Evolutionary conservation across 2,329 filamentous ascomycete species (phyloP).

Genomic region (Alternaria sp.): DNA sequence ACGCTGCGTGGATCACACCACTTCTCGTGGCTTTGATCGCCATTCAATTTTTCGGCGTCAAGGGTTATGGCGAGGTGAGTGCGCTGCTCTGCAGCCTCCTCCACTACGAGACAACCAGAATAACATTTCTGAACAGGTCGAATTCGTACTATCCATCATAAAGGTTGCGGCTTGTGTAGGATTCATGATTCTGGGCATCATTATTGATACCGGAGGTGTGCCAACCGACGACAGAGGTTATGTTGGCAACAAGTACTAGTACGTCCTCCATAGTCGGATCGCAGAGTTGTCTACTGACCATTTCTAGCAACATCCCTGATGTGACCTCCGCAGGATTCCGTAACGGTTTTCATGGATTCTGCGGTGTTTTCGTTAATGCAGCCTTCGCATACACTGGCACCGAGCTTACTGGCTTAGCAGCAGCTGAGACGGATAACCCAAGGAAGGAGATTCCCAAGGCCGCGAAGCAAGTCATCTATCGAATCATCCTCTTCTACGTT

Average conservation of each 20-base stretch:
- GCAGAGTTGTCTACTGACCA: background rate
- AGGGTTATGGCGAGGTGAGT: conserved; percentile 51
- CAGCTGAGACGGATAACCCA: conserved; percentile 64
- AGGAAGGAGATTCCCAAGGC: conserved; percentile 55
- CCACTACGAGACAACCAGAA: background rate
- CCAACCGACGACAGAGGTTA: conserved; percentile 64
- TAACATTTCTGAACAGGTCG: conserved; percentile 37
- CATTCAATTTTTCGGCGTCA: conserved; percentile 47
- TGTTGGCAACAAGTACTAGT: conserved; percentile 68
- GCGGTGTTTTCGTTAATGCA: conserved; percentile 69
- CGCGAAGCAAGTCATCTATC: conserved; percentile 56
- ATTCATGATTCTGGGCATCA: conserved; percentile 71
- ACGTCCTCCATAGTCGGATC: conserved; percentile 26
- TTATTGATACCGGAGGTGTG: conserved; percentile 68
- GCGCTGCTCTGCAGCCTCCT: background rate
- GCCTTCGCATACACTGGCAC: conserved; percentile 70
- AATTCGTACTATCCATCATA: conserved; percentile 66
- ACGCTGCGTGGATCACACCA: conserved; percentile 42
- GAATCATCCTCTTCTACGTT: conserved; percentile 55
- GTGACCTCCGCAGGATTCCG: conserved; percentile 51
- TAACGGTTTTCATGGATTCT: conserved; percentile 70
- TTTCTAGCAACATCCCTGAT: conserved; percentile 1
- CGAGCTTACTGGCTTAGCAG: conserved; percentile 67
- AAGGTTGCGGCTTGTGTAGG: conserved; percentile 68
- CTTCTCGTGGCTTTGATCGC: conserved; percentile 37